A percentile compares a stretch with the other conserved stretches of the same genome.
Conservation (phyloP, 75 land plant genomes). For the Azolla pinnata region DNA sequence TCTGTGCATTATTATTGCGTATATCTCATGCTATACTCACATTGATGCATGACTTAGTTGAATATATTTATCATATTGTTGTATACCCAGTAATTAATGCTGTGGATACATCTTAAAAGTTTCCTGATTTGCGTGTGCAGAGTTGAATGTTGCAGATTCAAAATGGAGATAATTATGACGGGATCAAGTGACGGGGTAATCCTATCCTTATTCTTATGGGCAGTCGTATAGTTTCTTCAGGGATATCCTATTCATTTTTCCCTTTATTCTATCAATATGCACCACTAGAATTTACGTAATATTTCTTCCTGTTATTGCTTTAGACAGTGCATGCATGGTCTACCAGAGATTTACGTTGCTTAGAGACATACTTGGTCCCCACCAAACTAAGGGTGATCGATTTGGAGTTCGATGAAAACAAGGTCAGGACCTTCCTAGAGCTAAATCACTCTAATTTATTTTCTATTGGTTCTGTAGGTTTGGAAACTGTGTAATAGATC, state of each 20-base stretch:
- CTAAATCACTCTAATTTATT: not conserved
- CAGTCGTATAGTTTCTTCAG: not conserved
- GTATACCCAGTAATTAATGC: not conserved
- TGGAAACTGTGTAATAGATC: not conserved
- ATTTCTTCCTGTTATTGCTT: not conserved
- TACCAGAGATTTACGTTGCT: constrained; percentile 38
- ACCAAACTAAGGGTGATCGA: constrained; percentile 35
- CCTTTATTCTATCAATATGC: too few species aligned
- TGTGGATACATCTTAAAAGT: not conserved
- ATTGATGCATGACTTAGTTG: too few species aligned
- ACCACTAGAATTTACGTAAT: too few species aligned
- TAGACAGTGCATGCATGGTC: constrained; percentile 73
- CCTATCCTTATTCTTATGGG: not conserved
- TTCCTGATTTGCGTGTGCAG: constrained; percentile 23
- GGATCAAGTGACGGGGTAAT: constrained; percentile 71
- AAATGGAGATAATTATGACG: constrained; percentile 50
- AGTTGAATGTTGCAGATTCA: constrained; percentile 53
- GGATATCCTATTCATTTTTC: constrained; percentile 5
- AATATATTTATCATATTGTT: too few species aligned
- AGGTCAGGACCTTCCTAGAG: constrained; percentile 29
- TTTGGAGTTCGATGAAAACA: constrained; percentile 78
- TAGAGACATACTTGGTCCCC: constrained; percentile 58
- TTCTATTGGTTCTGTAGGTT: not conserved
- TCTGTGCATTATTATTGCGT: too few species aligned
- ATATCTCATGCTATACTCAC: too few species aligned